Percentiles rank a stretch among this genome's conserved stretches.
Evolutionary conservation across 1,284 basidiomycete species (phyloP).

Genomic region (Phellopilus nigrolimitatus): DNA sequence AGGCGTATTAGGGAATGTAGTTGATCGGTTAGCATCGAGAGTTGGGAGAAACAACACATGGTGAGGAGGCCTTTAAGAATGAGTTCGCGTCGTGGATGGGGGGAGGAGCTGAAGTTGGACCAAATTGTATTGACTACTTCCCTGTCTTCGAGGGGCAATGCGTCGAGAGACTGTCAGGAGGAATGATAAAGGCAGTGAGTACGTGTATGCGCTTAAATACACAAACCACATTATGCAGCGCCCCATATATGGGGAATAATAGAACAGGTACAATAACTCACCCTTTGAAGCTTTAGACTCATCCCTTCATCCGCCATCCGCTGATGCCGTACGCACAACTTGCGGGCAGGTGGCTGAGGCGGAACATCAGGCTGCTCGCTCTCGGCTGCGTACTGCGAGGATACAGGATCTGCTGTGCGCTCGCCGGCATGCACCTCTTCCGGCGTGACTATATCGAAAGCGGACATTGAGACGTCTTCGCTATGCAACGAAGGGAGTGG

Average conservation of each 20-base stretch:
- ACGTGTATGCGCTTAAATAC: not conserved
- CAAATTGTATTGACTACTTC: slow-evolving; percentile 90
- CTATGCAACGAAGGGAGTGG: slow-evolving; percentile 27
- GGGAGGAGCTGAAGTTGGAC: slow-evolving; percentile 95
- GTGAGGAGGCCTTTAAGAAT: slow-evolving; percentile 97
- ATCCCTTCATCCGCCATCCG: slow-evolving; percentile 97
- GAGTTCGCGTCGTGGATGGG: slow-evolving; percentile 84
- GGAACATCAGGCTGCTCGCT: slow-evolving; percentile 22
- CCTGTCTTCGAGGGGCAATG: slow-evolving; percentile 84
- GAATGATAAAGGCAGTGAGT: slow-evolving; percentile 5
- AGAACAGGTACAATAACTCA: slow-evolving; percentile 34
- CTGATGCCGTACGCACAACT: slow-evolving; percentile 88
- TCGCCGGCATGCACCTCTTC: slow-evolving; percentile 21
- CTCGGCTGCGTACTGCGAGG: slow-evolving; percentile 11
- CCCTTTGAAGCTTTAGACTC: slow-evolving; percentile 90
- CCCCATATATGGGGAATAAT: not conserved
- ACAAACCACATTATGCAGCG: not conserved
- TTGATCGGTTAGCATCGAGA: slow-evolving; percentile 94
- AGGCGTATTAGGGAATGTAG: slow-evolving; percentile 89
- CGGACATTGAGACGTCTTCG: slow-evolving; percentile 26
- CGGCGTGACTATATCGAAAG: slow-evolving; percentile 29
- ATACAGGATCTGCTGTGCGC: slow-evolving; percentile 10
- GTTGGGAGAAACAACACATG: slow-evolving; percentile 99
- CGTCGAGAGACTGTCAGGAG: slow-evolving; percentile 77
- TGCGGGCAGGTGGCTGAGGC: slow-evolving; percentile 48